These are phyloP conservation scores for Chrysanthemum seticuspe DNA, from an alignment of 129 eudicot species.

Conservation along the genomic window DNA sequence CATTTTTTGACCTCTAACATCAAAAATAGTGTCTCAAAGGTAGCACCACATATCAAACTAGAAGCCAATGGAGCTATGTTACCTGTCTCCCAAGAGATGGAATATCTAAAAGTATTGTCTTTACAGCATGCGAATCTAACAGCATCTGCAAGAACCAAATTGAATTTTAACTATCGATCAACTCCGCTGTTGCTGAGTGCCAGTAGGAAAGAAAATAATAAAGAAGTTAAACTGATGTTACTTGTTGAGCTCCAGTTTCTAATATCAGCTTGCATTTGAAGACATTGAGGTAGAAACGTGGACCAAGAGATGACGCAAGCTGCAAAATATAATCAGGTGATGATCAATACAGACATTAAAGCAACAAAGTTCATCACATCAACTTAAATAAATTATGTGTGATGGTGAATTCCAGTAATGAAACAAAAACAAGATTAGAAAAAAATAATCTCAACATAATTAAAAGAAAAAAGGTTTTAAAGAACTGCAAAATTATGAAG, in stretches of 20 bases:
- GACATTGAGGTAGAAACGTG: slow-evolving; percentile 87
- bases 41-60: slow-evolving; percentile 9
- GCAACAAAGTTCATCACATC: not conserved
- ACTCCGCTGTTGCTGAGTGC: not conserved
- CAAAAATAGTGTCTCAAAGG: not conserved
- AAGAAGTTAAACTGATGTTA: slow-evolving; percentile 28
- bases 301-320: slow-evolving; percentile 97
- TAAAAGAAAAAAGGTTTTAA: not conserved
- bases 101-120: slow-evolving; percentile 87
- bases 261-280: slow-evolving; percentile 97
- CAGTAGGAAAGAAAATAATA: not conserved
- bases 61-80: slow-evolving; percentile 22
- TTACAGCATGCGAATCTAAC: slow-evolving; percentile 91
- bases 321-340: slow-evolving; percentile 34
- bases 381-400: too few species aligned
- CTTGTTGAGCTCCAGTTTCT: slow-evolving; percentile 99
- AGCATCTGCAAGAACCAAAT: slow-evolving; percentile 60
- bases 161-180: slow-evolving; percentile 4
- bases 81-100: slow-evolving; percentile 97
- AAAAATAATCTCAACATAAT: not conserved
- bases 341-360: slow-evolving; percentile 9
- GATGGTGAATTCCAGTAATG: not conserved
- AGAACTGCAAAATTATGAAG: not conserved
- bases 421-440: not conserved
- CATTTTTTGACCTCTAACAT: not conserved